phyloP scores from a whole-genome alignment of 2,329 filamentous ascomycete genomes.

The Epichloe gansuensis region DNA sequence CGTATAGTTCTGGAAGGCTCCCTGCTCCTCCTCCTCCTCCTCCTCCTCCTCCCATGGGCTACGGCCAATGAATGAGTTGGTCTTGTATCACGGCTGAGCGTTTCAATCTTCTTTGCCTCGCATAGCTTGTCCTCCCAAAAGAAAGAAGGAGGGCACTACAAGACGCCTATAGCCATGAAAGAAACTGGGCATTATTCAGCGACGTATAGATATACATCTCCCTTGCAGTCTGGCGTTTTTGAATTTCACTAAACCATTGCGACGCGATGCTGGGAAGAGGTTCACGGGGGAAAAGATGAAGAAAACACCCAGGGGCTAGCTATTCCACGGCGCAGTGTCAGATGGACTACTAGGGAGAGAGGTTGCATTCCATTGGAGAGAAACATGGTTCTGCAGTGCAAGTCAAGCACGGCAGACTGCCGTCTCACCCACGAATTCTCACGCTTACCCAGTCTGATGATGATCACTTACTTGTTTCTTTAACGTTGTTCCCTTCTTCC shows the following conservation, averaged over 20 bases:
- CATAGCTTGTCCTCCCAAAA: too few species aligned
- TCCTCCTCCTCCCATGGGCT: conserved; percentile 18
- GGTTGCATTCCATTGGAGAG: too few species aligned
- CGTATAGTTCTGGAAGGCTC: conserved; percentile 28
- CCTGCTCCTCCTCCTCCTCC: conserved; percentile 24
- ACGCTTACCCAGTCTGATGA: not conserved
- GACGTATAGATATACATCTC: not conserved
- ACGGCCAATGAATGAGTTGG: conserved; percentile 4
- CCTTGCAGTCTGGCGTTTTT: not conserved
- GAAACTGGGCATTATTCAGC: not conserved
- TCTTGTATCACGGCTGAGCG: not conserved
- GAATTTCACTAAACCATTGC: not conserved
- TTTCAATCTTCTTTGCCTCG: too few species aligned
- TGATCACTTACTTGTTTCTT: not conserved
- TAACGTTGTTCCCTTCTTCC: not conserved
- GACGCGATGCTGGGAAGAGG: not conserved
- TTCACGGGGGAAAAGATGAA: too few species aligned
- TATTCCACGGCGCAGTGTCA: too few species aligned
- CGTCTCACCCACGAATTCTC: too few species aligned
- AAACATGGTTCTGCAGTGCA: too few species aligned
- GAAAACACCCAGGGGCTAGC: too few species aligned
- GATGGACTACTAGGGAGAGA: too few species aligned
- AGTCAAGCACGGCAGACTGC: too few species aligned
- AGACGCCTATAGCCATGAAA: not conserved
- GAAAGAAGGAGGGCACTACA: not conserved